A percentile compares a stretch with the other conserved stretches of the same genome.
Evolutionary conservation across 2,329 filamentous ascomycete species (phyloP).

Genomic region (Ophiosphaerella korrae): DNA sequence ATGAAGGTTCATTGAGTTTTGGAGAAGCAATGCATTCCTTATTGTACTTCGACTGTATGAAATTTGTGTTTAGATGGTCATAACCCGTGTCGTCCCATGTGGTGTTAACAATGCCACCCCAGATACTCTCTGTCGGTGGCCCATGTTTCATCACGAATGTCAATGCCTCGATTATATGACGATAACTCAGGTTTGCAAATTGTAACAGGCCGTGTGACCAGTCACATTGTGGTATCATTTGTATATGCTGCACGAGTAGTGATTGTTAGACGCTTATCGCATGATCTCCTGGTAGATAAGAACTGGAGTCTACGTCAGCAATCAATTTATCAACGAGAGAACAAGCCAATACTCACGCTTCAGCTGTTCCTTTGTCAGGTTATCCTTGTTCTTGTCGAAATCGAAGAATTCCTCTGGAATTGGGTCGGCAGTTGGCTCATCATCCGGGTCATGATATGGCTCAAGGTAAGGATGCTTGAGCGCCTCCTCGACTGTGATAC

Average conservation of each 20-base stretch:
- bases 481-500: constrained; percentile 96
- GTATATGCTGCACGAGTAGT: constrained; percentile 23
- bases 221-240: constrained; percentile 27
- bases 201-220: constrained; percentile 14
- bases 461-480: constrained; percentile 97
- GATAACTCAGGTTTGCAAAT: constrained; percentile 28
- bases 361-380: constrained; percentile 95
- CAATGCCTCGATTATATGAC: constrained; percentile 11
- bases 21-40: constrained; percentile 18
- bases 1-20: neutral
- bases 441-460: constrained; percentile 97
- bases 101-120: neutral
- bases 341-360: constrained; percentile 67
- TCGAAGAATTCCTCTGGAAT: constrained; percentile 99
- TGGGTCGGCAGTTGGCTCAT: constrained; percentile 93
- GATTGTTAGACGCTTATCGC: constrained; percentile 56
- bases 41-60: constrained; percentile 14
- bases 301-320: constrained; percentile 47
- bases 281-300: constrained; percentile 98
- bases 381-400: constrained; percentile 99
- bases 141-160: constrained; percentile 16
- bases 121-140: neutral
- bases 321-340: too few species aligned
- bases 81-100: constrained; percentile 3
- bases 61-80: constrained; percentile 2